Conservation (phyloP, 1,139 yeast species). For the Geotrichum carabidarum region DNA sequence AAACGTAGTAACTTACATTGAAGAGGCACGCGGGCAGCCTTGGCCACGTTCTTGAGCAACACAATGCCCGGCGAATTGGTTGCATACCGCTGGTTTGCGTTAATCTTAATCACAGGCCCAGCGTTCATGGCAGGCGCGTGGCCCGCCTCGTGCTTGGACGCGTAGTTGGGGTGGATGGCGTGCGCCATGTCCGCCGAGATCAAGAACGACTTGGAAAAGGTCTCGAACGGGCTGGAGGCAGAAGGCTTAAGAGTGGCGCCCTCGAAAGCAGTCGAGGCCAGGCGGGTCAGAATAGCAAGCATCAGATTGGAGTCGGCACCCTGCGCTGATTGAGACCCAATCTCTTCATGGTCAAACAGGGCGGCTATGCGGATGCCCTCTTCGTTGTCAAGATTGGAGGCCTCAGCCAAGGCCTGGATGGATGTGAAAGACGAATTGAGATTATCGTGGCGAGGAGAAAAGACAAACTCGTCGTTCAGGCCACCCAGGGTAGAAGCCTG, state of each 20-base stretch:
- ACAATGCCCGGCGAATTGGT: constrained; percentile 90
- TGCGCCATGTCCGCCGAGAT: constrained; percentile 96
- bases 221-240: constrained; percentile 46
- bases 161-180: constrained; percentile 91
- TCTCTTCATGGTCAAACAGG: constrained; percentile 87
- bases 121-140: constrained; percentile 77
- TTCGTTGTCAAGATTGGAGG: constrained; percentile 45
- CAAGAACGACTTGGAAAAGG: constrained; percentile 78
- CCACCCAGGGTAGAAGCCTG: constrained; percentile 85
- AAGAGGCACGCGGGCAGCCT: constrained; percentile 49
- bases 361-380: constrained; percentile 64
- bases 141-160: constrained; percentile 63
- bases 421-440: constrained; percentile 83
- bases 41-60: constrained; percentile 66
- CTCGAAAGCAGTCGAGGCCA: constrained; percentile 48
- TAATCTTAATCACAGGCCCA: constrained; percentile 90
- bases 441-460: constrained; percentile 90
- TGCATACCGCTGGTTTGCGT: constrained; percentile 92
- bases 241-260: constrained; percentile 35
- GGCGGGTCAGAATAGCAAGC: constrained; percentile 67
- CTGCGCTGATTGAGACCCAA: constrained; percentile 90
- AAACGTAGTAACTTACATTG: constrained; percentile 27
- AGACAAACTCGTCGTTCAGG: constrained; percentile 80
- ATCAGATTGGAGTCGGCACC: constrained; percentile 93
- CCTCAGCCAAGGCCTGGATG: constrained; percentile 59